Evolutionary conservation across 371 early-diverging fungal genomes (phyloP).

Genomic region (Amoeboaphelidium protococcarum): DNA sequence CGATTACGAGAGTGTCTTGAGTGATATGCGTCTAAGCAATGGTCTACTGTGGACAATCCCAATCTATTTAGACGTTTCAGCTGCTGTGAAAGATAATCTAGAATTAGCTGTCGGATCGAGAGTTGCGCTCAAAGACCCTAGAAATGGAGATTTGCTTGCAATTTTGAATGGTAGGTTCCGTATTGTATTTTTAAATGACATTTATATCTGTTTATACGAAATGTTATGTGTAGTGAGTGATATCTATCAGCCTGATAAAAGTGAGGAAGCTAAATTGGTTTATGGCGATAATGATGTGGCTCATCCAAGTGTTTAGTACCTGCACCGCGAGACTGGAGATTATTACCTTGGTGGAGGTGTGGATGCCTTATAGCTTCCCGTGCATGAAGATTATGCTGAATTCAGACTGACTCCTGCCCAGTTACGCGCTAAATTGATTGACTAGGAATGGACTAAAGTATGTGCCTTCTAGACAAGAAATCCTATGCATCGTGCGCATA

Average conservation of each 20-base stretch:
- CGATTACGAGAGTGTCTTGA: constrained; percentile 52
- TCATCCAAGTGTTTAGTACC: constrained; percentile 69
- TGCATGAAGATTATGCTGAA: constrained; percentile 70
- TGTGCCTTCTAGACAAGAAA: constrained; percentile 92
- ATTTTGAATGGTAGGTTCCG: constrained; percentile 37
- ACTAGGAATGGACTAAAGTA: constrained; percentile 75
- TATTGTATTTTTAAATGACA: no score
- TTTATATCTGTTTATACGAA: neutral
- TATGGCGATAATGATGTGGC: constrained; percentile 61
- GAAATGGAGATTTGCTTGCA: constrained; percentile 53
- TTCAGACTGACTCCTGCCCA: constrained; percentile 27
- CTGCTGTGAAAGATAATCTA: constrained; percentile 25
- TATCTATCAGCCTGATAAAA: constrained; percentile 52
- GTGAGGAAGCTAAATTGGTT: constrained; percentile 48
- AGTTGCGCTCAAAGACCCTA: constrained; percentile 48
- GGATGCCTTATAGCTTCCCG: constrained; percentile 48
- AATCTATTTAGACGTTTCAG: constrained; percentile 54
- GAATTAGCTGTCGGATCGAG: constrained; percentile 24
- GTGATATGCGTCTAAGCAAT: constrained; percentile 35
- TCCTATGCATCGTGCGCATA: constrained; percentile 91
- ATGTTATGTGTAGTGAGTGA: constrained; percentile 24
- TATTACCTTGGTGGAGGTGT: constrained; percentile 59
- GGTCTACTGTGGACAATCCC: constrained; percentile 72
- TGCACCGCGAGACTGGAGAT: constrained; percentile 42
- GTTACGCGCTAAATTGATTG: constrained; percentile 60